phyloP scores from a whole-genome alignment of 495 filamentous ascomycete genomes.

The Jackrogersella multiformis region DNA sequence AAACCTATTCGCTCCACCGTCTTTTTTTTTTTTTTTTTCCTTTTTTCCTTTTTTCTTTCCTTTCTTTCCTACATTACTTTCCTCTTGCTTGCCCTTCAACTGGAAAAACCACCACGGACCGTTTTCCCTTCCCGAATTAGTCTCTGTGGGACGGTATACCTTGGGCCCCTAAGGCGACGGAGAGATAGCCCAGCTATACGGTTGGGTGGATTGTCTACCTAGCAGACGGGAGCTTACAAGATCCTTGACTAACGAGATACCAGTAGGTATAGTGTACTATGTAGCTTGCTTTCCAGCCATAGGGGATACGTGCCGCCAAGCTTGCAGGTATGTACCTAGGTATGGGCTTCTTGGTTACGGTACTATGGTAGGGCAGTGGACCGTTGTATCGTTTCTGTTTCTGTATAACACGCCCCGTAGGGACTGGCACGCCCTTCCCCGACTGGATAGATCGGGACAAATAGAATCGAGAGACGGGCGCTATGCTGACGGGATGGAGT shows the following conservation, averaged over 20 bases:
- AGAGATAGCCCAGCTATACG: constrained; percentile 32
- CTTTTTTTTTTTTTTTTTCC: no score
- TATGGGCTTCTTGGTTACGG: no score
- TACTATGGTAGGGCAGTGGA: constrained; percentile 40
- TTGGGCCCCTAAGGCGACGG: constrained; percentile 15
- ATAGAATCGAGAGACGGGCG: constrained; percentile 9
- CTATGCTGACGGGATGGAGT: constrained; percentile 38
- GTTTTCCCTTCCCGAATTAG: constrained; percentile 17
- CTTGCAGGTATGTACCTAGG: constrained; percentile 29
- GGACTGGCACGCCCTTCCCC: constrained; percentile 2
- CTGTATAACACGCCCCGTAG: constrained; percentile 1
- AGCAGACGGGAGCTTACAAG: constrained; percentile 28
- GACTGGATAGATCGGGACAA: constrained; percentile 28
- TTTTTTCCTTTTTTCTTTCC: no score
- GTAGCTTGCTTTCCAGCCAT: constrained; percentile 33
- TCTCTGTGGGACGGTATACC: constrained; percentile 32
- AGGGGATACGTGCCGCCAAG: constrained; percentile 36
- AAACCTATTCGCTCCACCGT: constrained; percentile 38
- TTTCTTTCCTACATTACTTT: no score
- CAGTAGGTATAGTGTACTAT: no score
- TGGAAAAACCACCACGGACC: constrained; percentile 11
- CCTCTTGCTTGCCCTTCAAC: neutral
- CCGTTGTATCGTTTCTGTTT: constrained; percentile 20
- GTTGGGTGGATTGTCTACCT: constrained; percentile 26
- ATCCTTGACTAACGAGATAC: constrained; percentile 28